These are phyloP conservation scores for Suhomyces vadensis DNA, from an alignment of 805 yeast genomes.

Conservation along the genomic window DNA sequence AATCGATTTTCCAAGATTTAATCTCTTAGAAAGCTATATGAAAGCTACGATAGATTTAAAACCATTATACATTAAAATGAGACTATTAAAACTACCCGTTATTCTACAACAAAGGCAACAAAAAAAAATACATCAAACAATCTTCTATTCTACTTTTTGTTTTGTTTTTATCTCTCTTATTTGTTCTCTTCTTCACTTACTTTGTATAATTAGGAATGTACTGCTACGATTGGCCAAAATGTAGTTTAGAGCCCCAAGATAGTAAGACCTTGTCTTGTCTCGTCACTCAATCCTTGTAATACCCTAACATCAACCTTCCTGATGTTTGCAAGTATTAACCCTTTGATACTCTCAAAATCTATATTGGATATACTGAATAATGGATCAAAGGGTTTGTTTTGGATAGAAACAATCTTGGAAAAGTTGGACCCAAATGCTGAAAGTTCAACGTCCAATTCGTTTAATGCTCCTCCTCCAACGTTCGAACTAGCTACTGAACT, in stretches of 20 bases:
- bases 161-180: constrained; percentile 1
- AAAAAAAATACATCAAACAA: background rate
- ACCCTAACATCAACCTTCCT: constrained; percentile 24
- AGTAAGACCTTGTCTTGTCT: constrained; percentile 2
- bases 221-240: constrained; percentile 5
- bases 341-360: constrained; percentile 30
- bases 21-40: constrained; percentile 9
- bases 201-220: constrained; percentile 12
- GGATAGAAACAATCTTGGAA: constrained; percentile 68
- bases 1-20: constrained; percentile 20
- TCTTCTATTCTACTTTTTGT: no score
- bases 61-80: no score
- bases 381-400: constrained; percentile 69
- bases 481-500: constrained; percentile 18
- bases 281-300: constrained; percentile 28
- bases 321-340: constrained; percentile 26
- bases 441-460: constrained; percentile 56
- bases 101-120: background rate
- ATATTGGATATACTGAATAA: constrained; percentile 48
- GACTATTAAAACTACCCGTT: no score
- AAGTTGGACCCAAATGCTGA: constrained; percentile 82
- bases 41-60: no score
- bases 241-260: background rate
- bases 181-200: background rate
- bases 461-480: constrained; percentile 24